Evolutionary conservation across 768 basidiomycete genomes (phyloP), one percentile per base, ranked within the genome.

Genomic region (Mycena chlorophos): DNA sequence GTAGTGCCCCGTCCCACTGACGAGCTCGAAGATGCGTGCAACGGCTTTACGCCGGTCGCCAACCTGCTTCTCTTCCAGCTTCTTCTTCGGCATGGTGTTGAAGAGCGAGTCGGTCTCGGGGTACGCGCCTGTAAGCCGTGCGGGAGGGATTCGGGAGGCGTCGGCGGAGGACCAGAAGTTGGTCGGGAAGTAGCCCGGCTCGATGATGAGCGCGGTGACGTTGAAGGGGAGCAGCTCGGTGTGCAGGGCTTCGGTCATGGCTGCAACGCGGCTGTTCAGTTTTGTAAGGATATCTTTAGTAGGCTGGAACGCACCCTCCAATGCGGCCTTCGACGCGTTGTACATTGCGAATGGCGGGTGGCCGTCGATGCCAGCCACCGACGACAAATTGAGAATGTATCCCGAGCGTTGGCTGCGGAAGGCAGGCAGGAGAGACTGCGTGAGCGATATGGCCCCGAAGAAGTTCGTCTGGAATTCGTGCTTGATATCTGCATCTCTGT

Each of bases 151-250:
- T 26, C 38, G 27, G 40, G 54, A 49, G 6, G 47, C 52, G 10
- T 13, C 22, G 4, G 53, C 54, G 19, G 61, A 31, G 20, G 39
- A 23, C 47, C 66, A 37, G 58, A 66, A 58, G 52, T 63, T 61
- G 12, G 67, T 69, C n/a, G 61, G 66, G 53, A 71, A 70, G 52
- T 59, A 64, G 4, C 70, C 70, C 2, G 68, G 69, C 49, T 57
- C 52, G 39, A 72, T 54, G 38, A 62, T 52, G 23, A 63, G 42
- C 19, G 62, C 66, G 14, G 63, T 63, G 39, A 70, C 64, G 47
- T 60, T 61, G 45, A 65, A 67, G n/a, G 63, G 63, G 20, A 58
- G 63, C 27, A 70, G 49, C 55, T 72, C 70, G n/a, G 30, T 52
- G 13, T 45, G 53, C 30, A 69, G 62, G 1, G 63, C 55, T 42